These are phyloP conservation scores for Colletotrichum sp. DNA, from an alignment of 2,329 filamentous ascomycete species.

Conservation along the genomic window DNA sequence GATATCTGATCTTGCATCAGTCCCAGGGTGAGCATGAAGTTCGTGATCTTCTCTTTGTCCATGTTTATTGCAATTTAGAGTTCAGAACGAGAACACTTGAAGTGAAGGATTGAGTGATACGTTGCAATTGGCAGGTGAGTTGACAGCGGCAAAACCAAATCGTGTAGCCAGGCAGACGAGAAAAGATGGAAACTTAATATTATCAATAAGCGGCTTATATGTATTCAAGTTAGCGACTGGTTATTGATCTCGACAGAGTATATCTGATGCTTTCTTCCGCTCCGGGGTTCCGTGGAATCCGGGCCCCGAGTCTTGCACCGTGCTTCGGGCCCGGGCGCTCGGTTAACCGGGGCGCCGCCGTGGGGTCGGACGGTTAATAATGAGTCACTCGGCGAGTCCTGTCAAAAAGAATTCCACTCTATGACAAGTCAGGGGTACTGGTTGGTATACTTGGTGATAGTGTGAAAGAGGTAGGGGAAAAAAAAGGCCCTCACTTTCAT, in stretches of 20 bases:
- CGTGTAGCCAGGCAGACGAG: neutral
- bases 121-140: neutral
- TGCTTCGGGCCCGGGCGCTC: neutral
- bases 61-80: neutral
- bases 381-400: neutral
- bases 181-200: too few relatives aligned
- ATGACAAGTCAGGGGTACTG: too few relatives aligned
- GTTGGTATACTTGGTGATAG: too few relatives aligned
- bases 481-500: too few relatives aligned
- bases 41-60: neutral
- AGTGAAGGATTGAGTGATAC: rapidly evolving
- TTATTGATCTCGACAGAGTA: neutral
- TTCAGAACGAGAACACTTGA: neutral
- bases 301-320: neutral
- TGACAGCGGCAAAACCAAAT: neutral
- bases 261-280: neutral
- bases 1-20: neutral
- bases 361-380: neutral
- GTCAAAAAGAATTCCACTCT: too few relatives aligned
- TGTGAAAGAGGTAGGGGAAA: rapidly evolving
- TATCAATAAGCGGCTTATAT: too few relatives aligned
- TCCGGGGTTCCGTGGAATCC: neutral
- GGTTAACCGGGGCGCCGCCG: neutral
- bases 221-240: too few relatives aligned
- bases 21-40: neutral